Evolutionary conservation across 441 rosid genomes (phyloP).

Genomic region (Gossypium gossypioides): DNA sequence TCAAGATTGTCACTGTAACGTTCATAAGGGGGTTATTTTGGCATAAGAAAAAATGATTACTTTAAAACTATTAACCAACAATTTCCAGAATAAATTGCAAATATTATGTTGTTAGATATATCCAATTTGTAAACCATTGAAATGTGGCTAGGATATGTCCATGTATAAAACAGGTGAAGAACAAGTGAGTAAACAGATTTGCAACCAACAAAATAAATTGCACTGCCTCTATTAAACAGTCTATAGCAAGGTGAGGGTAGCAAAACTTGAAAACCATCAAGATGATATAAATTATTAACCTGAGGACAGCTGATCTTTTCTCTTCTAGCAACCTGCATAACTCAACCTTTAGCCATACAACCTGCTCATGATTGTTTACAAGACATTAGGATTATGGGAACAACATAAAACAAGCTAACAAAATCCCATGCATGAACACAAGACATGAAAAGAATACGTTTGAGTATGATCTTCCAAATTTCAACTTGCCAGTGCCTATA

Average conservation of each 20-base stretch:
- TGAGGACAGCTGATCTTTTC: conserved; percentile 82
- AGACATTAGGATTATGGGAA: neutral
- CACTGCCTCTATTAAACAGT: neutral
- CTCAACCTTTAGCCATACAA: conserved; percentile 85
- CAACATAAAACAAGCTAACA: neutral
- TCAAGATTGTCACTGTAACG: conserved; percentile 1
- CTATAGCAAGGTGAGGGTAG: neutral
- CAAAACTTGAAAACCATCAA: neutral
- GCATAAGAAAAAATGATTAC: neutral
- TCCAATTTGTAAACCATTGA: neutral
- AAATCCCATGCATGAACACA: neutral
- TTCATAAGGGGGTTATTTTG: neutral
- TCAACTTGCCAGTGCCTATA: conserved; percentile 1
- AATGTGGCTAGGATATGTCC: neutral
- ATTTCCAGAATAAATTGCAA: neutral
- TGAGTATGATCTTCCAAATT: neutral
- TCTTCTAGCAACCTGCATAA: conserved; percentile 90
- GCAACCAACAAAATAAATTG: neutral
- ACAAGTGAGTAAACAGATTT: neutral
- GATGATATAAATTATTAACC: conserved; percentile 31
- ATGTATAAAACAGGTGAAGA: neutral
- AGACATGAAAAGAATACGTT: neutral
- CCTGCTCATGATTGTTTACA: conserved; percentile 39
- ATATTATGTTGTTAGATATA: neutral
- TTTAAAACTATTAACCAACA: neutral